Evolutionary conservation across 2,329 filamentous ascomycete genomes (phyloP).

Genomic region (Hypoxylon sp.): DNA sequence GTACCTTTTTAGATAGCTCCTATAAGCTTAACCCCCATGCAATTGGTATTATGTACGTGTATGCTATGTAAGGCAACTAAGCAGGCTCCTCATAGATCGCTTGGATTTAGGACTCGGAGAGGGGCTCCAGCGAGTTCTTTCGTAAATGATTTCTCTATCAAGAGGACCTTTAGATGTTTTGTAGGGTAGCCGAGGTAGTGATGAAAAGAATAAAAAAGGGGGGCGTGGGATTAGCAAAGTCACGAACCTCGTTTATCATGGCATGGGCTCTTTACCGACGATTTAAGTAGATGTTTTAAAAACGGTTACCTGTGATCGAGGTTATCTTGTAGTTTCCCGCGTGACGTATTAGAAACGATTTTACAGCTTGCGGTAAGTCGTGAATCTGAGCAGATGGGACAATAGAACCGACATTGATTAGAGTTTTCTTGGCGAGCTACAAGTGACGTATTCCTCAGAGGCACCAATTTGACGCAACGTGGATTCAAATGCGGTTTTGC

Average conservation of each 20-base stretch:
- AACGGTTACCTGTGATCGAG: too few species aligned
- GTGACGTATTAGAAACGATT: background rate
- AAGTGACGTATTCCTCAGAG: background rate
- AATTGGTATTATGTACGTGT: background rate
- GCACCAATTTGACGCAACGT: background rate
- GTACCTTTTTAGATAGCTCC: background rate
- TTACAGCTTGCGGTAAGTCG: background rate
- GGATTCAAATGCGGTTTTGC: background rate
- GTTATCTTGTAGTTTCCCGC: too few species aligned
- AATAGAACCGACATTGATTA: background rate
- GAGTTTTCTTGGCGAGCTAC: too few species aligned
- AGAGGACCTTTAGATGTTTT: background rate
- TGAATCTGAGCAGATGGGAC: background rate
- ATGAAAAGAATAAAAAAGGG: background rate
- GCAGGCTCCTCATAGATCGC: background rate
- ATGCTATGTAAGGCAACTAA: background rate
- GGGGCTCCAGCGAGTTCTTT: background rate
- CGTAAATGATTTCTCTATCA: background rate
- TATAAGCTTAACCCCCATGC: slow-evolving; percentile 2
- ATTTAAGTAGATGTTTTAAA: too few species aligned
- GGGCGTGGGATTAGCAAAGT: background rate
- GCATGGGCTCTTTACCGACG: too few species aligned
- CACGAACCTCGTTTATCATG: background rate
- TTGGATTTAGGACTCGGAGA: background rate
- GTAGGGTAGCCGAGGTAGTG: background rate